These are phyloP conservation scores for Sporothrix phasma DNA, from an alignment of 2,329 filamentous ascomycete species.

Conservation along the genomic window DNA sequence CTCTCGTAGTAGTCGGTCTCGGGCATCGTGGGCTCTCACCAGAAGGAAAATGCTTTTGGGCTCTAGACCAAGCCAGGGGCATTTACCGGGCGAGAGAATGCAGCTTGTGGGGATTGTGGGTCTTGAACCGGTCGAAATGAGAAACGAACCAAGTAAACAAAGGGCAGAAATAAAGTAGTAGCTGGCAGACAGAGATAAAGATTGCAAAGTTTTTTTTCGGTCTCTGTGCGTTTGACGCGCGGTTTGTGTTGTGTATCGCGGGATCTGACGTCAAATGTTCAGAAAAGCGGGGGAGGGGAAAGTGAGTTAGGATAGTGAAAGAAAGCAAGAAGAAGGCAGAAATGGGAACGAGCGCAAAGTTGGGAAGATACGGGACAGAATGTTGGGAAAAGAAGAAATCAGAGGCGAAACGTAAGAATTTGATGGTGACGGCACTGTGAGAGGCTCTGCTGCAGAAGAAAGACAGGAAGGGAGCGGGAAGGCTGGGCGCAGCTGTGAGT, in stretches of 20 bases:
- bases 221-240: background rate
- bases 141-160: background rate
- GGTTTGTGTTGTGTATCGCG: background rate
- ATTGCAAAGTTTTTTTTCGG: background rate
- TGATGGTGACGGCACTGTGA: background rate
- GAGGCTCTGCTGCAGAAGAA: background rate
- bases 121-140: background rate
- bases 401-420: background rate
- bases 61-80: background rate
- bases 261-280: constrained; percentile 3
- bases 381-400: background rate
- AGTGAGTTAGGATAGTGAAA: background rate
- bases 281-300: background rate
- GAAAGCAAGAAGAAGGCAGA: background rate
- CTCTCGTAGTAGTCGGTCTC: constrained; percentile 17
- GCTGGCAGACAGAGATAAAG: background rate
- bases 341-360: background rate
- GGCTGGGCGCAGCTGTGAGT: background rate
- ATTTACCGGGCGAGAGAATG: too few species aligned
- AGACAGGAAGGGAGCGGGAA: background rate
- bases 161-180: background rate
- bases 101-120: too few species aligned
- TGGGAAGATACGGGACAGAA: background rate
- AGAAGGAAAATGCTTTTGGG: too few species aligned
- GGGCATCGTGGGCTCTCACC: constrained; percentile 31